Base-by-base conservation (phyloP, 2,329 filamentous ascomycete genomes). In the Cadophora sp. region DNA sequence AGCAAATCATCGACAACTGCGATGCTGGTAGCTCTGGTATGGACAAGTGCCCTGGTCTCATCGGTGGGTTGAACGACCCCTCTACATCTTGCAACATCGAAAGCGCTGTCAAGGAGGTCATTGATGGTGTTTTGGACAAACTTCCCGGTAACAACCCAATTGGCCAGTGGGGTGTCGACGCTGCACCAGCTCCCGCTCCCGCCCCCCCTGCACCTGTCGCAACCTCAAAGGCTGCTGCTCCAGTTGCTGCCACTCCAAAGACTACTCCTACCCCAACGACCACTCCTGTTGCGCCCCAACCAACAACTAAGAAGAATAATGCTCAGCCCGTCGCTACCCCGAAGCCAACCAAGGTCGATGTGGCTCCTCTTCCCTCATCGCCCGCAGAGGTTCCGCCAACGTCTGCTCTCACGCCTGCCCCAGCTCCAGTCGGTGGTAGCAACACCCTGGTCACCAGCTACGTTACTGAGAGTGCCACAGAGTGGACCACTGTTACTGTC, bases 1-100 rank as follows among this genome's bases (percentile, higher is more conserved):
- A 94, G 77, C 69, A 85, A 30, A 93, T 92, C 33, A 83, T 96
- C 71, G 80, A 94, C 61, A 87, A 84, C 24, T 97, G 94, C 84
- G 81, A 88, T 73, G 85, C 84, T 55, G 84, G 87, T 59, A 84
- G 84, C 66, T 70, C 75, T 7, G 87, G 86, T 59, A 88, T 92
- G 81, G 85, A 90, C 70, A 81, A 84, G 70, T 93, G 89, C 80
- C 82, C 84, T 5, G 82, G 83, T 51, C 82, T 91, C 66, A 81
- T 81, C 65, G 81, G 83, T 62, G 84, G 85, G 50, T 71, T 85
- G 55, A 88, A 86, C 77, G 78, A 81, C 53, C 70, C 77, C 66
- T 76, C 75, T 50, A 79, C 76, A 30, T 78, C 81, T 66, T 90
- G 87, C 81, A 83, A 80, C 67, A 84, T 87, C 59, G 65, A 75